Conservation (phyloP, 2,329 filamentous ascomycete genomes). For the Phaeosphaeriaceae sp. region DNA sequence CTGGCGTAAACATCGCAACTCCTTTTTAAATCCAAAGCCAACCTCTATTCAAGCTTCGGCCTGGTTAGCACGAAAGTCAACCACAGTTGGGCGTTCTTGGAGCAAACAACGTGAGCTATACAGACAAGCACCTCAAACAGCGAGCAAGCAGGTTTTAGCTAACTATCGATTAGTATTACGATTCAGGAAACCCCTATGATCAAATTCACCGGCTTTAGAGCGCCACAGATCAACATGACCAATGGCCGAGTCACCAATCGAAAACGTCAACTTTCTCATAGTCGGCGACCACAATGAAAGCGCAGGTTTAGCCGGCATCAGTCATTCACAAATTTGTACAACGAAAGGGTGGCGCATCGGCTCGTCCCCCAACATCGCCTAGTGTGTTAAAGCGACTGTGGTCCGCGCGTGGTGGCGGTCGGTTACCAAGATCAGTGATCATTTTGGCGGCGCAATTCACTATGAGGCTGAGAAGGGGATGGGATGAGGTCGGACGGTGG, state of each 20-base stretch:
- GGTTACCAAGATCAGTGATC: too few species aligned
- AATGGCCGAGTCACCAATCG: constrained; percentile 16
- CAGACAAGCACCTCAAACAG: neutral
- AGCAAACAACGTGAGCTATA: neutral
- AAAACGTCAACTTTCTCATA: constrained; percentile 4
- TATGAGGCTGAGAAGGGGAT: neutral
- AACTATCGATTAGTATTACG: neutral
- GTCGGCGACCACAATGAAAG: constrained; percentile 27
- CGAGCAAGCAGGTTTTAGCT: neutral
- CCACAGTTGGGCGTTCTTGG: too few species aligned
- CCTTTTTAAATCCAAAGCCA: neutral
- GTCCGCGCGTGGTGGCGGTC: constrained; percentile 18
- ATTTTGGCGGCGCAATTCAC: constrained; percentile 12
- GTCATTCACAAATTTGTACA: constrained; percentile 3
- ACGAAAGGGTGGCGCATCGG: constrained; percentile 18
- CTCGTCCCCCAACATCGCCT: constrained; percentile 12
- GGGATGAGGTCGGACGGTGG: neutral
- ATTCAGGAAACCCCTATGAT: neutral
- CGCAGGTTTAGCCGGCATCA: constrained; percentile 16
- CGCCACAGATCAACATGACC: constrained; percentile 13
- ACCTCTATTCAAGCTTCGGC: neutral
- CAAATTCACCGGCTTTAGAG: neutral
- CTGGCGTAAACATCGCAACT: constrained; percentile 58
- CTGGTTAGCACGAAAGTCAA: too few species aligned
- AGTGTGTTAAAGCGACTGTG: constrained; percentile 19